Conservation (phyloP, 2,329 filamentous ascomycete species). For the Colletotrichum liriopes region DNA sequence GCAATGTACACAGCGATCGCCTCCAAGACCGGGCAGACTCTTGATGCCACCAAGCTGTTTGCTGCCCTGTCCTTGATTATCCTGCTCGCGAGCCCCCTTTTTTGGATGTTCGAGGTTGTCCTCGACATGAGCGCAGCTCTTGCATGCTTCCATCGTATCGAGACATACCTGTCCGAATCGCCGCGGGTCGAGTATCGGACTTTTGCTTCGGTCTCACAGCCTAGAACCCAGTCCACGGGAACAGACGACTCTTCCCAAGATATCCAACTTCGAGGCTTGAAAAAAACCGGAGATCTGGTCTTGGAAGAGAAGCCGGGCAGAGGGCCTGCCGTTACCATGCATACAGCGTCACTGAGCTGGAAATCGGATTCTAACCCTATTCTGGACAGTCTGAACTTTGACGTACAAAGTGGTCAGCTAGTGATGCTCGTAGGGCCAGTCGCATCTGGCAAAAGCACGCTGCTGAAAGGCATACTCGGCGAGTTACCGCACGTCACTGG, state of each 20-base stretch:
- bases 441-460: slow-evolving; percentile 61
- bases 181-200: slow-evolving; percentile 48
- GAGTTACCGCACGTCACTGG: slow-evolving; percentile 49
- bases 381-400: slow-evolving; percentile 54
- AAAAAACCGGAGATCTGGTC: not conserved
- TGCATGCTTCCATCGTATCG: slow-evolving; percentile 48
- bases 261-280: slow-evolving; percentile 1
- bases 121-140: slow-evolving; percentile 44
- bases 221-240: not conserved
- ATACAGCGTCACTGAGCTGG: slow-evolving; percentile 55
- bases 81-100: slow-evolving; percentile 50
- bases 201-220: not conserved
- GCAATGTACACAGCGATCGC: slow-evolving; percentile 32
- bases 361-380: slow-evolving; percentile 46
- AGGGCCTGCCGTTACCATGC: slow-evolving; percentile 40
- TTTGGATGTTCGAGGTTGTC: slow-evolving; percentile 54
- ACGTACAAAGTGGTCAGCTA: slow-evolving; percentile 50
- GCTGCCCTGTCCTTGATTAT: slow-evolving; percentile 45
- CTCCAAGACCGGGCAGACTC: slow-evolving; percentile 19
- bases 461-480: slow-evolving; percentile 58
- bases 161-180: slow-evolving; percentile 47
- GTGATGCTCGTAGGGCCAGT: slow-evolving; percentile 61
- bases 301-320: not conserved
- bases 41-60: slow-evolving; percentile 43
- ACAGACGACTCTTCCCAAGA: not conserved